Evolutionary conservation across 2,329 filamentous ascomycete species (phyloP), one percentile per base, ranked within the genome.

Genomic region (Dendrostoma leiphaemia): DNA sequence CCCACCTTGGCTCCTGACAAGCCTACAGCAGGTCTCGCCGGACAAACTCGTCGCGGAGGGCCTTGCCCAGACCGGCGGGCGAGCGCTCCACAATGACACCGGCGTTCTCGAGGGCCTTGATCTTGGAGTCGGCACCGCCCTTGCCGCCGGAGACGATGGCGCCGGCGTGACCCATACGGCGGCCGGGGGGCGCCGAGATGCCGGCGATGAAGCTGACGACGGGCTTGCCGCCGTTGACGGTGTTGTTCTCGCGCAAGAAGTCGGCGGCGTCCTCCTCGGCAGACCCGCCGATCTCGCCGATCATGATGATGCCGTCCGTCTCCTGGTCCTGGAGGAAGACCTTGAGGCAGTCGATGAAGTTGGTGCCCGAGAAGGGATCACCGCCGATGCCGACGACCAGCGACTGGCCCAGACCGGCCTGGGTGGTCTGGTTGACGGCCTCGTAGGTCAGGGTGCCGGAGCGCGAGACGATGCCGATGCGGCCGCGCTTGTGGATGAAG

Each of bases 301-400:
- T 97, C 94, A 99, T 97, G 80, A 99, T 97, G 78, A 99, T 97
- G 71, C 94, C 94, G 71, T 99, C 94, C 35, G 94, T 99, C 79
- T 96, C 91, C 72, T 88, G 83, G 74, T 99, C 94, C 74, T 95
- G 82, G 66, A 96, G 85, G 85, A 99, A 99, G 71, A 97, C 91
- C 71, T 90, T 89, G 66, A 99, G 83, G 83, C 93, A 97, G 84
- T 99, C 94, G 77, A 99, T 97, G 82, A 97, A 99, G 85, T 96
- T 97, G 76, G 94, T 97, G 66, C 94, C 94, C 68, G 89, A 93
- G 83, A 99, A 99, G 66, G 94, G 94, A 78, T 99, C 94, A 78
- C 94, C 94, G 62, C 94, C 94, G 67, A 99, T 97, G 70, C 94
- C 94, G 67, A 99, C 90, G 68, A 99, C 94, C 67, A 99, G 90